Base-by-base conservation (phyloP, 176 grass and related monocot species). In the Puya raimondii region DNA sequence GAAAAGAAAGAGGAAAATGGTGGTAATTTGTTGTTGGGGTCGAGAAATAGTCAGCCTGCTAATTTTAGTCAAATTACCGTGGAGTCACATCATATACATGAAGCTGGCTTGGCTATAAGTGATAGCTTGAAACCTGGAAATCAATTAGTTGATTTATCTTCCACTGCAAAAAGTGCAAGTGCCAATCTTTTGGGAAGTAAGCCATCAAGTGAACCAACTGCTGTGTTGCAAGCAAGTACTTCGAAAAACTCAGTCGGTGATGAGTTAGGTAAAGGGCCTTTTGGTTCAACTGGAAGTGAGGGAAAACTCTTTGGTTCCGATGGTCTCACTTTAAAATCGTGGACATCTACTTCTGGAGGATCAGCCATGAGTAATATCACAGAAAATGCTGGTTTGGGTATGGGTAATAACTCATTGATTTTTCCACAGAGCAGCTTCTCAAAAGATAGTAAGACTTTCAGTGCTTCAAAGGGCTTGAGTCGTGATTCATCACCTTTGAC, bases 311-410 rank as follows among this genome's bases (percentile, higher is more conserved):
- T 83, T 63, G 59, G 51, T 67, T 50, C 74, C 9, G 13, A 66
- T 72, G 74, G 71, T 79, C 50, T 76, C 52, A 85, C 15, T 76
- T 72, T 84, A 33, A 78, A 88, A 79, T 76, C 83, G 65, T 66
- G 70, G 54, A n/a, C 57, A 68, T 76, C 80, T 57, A 54, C 66
- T 68, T 83, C 88, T 74, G 82, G 81, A 76, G 75, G 80, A 84
- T 76, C 74, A 8, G 52, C 64, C 68, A 13, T 70, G 18, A 71
- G 64, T 80, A 84, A 72, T 64, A 64, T 61, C 9, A 49, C 51
- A 81, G 81, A 85, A 70, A 96, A 48, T 65, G 73, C 67, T 33
- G 69, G 54, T 15, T n/a, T 29, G 82, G 77, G 66, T 72, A n/a
- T 85, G 53, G 75, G 72, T 76, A 79, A 67, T 73, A 64, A 82